Conservation (phyloP, 768 basidiomycete species). For the Leccinum subgranulosum region DNA sequence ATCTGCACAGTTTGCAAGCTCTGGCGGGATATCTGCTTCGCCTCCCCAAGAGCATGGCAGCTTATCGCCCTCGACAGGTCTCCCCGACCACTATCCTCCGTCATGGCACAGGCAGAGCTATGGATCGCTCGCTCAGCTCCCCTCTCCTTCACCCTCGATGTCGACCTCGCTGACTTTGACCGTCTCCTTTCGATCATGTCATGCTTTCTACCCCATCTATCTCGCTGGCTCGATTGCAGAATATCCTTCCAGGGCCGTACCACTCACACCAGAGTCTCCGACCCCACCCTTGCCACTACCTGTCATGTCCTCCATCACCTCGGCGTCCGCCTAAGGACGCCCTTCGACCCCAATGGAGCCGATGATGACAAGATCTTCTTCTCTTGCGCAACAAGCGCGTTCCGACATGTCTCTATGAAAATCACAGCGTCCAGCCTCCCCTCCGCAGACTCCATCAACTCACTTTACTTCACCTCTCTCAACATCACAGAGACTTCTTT, state of each 20-base stretch:
- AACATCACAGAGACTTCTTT: constrained; percentile 50
- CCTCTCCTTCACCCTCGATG: constrained; percentile 52
- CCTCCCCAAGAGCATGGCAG: constrained; percentile 62
- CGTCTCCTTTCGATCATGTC: constrained; percentile 61
- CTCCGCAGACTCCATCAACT: constrained; percentile 36
- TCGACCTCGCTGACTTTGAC: constrained; percentile 47
- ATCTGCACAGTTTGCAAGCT: constrained; percentile 53
- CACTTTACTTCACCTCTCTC: constrained; percentile 56
- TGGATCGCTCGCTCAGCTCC: constrained; percentile 55
- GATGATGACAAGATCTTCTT: constrained; percentile 28
- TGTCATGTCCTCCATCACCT: constrained; percentile 30
- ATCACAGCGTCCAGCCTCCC: constrained; percentile 52
- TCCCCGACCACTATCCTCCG: constrained; percentile 31
- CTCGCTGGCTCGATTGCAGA: constrained; percentile 55
- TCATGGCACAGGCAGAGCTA: constrained; percentile 46
- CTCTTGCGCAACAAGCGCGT: constrained; percentile 32
- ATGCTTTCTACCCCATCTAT: constrained; percentile 52
- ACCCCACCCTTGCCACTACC: constrained; percentile 18
- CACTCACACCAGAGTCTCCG: constrained; percentile 28
- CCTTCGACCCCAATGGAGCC: constrained; percentile 19
- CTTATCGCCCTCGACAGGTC: constrained; percentile 49
- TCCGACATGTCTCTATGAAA: constrained; percentile 46
- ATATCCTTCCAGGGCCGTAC: constrained; percentile 37
- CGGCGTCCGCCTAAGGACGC: constrained; percentile 20
- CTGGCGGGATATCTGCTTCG: constrained; percentile 55